These are phyloP conservation scores for Pulveroboletus sp. DNA, from an alignment of 768 basidiomycete genomes.

Conservation along the genomic window DNA sequence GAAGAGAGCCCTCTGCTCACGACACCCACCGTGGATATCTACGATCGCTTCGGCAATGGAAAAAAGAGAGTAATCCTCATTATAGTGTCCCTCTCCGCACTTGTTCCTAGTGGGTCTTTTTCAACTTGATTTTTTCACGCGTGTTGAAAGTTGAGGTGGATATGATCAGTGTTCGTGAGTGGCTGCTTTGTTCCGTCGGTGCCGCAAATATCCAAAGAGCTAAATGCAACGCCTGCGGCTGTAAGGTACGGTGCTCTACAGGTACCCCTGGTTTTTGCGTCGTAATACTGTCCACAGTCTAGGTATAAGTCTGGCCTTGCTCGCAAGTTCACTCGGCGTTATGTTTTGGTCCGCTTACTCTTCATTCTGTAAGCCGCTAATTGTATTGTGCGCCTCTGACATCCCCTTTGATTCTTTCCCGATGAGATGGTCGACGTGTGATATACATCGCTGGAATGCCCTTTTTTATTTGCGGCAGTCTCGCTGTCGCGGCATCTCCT, in stretches of 20 bases:
- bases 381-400: not conserved
- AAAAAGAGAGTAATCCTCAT: slow-evolving; percentile 54
- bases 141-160: not conserved
- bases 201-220: slow-evolving; percentile 66
- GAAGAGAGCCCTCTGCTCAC: not conserved
- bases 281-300: slow-evolving; percentile 29
- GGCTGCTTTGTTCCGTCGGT: slow-evolving; percentile 74
- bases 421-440: slow-evolving; percentile 59
- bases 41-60: slow-evolving; percentile 51
- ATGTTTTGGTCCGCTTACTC: slow-evolving; percentile 53
- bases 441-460: slow-evolving; percentile 62
- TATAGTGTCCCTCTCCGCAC: slow-evolving; percentile 57
- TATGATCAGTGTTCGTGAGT: slow-evolving; percentile 56
- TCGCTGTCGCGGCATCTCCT: slow-evolving; percentile 50
- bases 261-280: not conserved
- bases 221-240: slow-evolving; percentile 53
- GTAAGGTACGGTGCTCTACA: slow-evolving; percentile 45
- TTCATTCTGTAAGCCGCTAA: slow-evolving; percentile 42
- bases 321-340: slow-evolving; percentile 45
- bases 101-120: slow-evolving; percentile 54
- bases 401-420: not conserved
- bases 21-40: slow-evolving; percentile 37
- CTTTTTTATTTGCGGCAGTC: slow-evolving; percentile 53
- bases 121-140: not conserved
- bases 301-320: slow-evolving; percentile 50